phyloP scores from a whole-genome alignment of 768 basidiomycete species.

The Tubosaeta sp. region DNA sequence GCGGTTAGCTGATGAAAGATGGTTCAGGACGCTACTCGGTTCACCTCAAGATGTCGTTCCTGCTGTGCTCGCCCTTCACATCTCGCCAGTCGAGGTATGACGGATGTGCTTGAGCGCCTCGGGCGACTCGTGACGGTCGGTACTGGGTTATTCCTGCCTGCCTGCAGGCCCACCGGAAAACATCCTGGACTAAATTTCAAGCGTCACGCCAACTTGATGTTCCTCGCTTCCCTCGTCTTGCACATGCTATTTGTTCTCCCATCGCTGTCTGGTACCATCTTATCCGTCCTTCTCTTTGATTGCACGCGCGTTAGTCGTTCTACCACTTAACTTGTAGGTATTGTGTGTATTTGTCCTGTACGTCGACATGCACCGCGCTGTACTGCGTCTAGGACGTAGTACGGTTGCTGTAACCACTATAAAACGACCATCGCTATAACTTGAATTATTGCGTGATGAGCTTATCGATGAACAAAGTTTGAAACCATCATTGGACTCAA shows the following conservation, averaged over 20 bases:
- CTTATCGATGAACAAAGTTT: slow-evolving; percentile 6
- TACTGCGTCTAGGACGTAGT: slow-evolving; percentile 32
- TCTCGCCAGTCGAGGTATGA: slow-evolving; percentile 37
- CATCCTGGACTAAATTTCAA: slow-evolving; percentile 16
- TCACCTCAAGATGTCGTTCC: slow-evolving; percentile 6
- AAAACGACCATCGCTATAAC: slow-evolving; percentile 22
- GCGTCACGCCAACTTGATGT: slow-evolving; percentile 21
- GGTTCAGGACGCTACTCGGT: slow-evolving; percentile 11
- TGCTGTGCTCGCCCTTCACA: slow-evolving; percentile 23
- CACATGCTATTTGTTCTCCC: slow-evolving; percentile 15
- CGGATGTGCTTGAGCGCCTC: slow-evolving; percentile 24
- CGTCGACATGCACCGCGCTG: slow-evolving; percentile 27
- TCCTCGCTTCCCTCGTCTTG: background rate
- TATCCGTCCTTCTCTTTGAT: slow-evolving; percentile 22
- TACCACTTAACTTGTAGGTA: slow-evolving; percentile 29
- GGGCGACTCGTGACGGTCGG: slow-evolving; percentile 11
- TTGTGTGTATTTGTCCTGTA: slow-evolving; percentile 26
- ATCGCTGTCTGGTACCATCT: slow-evolving; percentile 18
- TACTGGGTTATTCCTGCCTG: slow-evolving; percentile 12
- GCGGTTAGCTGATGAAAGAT: slow-evolving; percentile 20
- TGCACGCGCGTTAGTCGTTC: slow-evolving; percentile 24
- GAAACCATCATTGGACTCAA: background rate
- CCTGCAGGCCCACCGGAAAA: slow-evolving; percentile 25
- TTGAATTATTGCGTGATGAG: background rate
- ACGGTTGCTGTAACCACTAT: slow-evolving; percentile 20